Conservation (phyloP, 768 basidiomycete species). For the Boletus reticulatus region DNA sequence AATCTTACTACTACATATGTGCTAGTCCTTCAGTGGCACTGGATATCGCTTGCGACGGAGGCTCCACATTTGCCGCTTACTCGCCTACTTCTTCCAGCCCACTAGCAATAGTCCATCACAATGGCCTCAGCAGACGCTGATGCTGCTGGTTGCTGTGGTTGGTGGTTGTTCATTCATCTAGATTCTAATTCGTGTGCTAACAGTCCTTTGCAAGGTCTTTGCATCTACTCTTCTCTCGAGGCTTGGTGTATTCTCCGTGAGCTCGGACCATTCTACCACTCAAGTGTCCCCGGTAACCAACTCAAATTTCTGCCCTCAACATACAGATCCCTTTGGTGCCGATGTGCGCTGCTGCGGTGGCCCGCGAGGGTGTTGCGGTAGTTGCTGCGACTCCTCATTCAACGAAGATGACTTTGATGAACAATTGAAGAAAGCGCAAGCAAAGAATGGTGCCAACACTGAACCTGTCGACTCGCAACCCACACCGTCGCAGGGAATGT, state of each 20-base stretch:
- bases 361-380: constrained; percentile 26
- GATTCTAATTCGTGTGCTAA: background rate
- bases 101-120: background rate
- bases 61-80: too few relatives aligned
- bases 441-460: constrained; percentile 9
- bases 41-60: too few relatives aligned
- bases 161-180: background rate
- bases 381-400: constrained; percentile 29
- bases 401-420: constrained; percentile 31
- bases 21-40: too few relatives aligned
- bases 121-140: constrained; percentile 18
- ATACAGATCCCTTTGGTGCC: constrained; percentile 23
- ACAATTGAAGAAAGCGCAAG: constrained; percentile 24
- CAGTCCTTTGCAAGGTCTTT: constrained; percentile 10
- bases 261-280: background rate
- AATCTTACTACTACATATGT: too few relatives aligned
- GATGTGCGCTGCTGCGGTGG: constrained; percentile 25
- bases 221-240: constrained; percentile 9
- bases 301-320: background rate
- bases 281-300: background rate
- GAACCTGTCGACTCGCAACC: constrained; percentile 23
- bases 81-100: background rate
- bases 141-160: constrained; percentile 23
- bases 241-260: constrained; percentile 27
- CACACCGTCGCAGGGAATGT: constrained; percentile 19